phyloP scores from a whole-genome alignment of 192 early-diverging fungal genomes.

The Lunasporangiospora selenospora region DNA sequence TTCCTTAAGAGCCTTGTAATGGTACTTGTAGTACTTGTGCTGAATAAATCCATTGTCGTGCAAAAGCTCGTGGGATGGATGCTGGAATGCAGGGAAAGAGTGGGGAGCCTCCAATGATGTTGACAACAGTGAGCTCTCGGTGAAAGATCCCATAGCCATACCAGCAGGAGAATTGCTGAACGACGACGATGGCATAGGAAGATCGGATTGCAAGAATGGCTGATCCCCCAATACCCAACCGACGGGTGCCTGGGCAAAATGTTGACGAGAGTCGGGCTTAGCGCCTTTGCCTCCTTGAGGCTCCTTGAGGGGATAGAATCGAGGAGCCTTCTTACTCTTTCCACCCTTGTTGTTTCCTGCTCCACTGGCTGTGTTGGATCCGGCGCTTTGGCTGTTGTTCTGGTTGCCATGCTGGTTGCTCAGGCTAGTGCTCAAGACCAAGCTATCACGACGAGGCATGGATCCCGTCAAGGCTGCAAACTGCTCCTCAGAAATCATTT shows the following conservation, averaged over 20 bases:
- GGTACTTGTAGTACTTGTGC: constrained; percentile 96
- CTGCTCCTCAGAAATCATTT: constrained; percentile 63
- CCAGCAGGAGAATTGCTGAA: constrained; percentile 40
- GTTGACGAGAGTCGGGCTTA: constrained; percentile 68
- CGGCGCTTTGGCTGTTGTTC: constrained; percentile 14
- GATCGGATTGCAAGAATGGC: constrained; percentile 55
- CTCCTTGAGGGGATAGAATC: constrained; percentile 61
- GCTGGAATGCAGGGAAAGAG: constrained; percentile 71
- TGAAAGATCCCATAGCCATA: constrained; percentile 37
- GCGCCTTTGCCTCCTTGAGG: constrained; percentile 38
- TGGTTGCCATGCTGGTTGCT: constrained; percentile 10
- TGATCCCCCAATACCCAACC: constrained; percentile 80
- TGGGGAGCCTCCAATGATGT: constrained; percentile 62
- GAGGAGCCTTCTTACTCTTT: constrained; percentile 48
- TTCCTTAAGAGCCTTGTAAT: constrained; percentile 91
- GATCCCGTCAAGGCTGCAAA: constrained; percentile 61
- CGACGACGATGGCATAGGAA: constrained; percentile 28
- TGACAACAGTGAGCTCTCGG: constrained; percentile 43
- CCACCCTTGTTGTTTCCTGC: constrained; percentile 1
- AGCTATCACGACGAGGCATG: constrained; percentile 23
- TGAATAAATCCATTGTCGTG: constrained; percentile 98
- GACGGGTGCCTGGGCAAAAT: constrained; percentile 71
- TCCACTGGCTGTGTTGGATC: not conserved
- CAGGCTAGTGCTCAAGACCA: constrained; percentile 22
- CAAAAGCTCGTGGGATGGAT: constrained; percentile 92